These are phyloP conservation scores for Phanerochaete sordida DNA, from an alignment of 768 basidiomycete species.

Conservation along the genomic window DNA sequence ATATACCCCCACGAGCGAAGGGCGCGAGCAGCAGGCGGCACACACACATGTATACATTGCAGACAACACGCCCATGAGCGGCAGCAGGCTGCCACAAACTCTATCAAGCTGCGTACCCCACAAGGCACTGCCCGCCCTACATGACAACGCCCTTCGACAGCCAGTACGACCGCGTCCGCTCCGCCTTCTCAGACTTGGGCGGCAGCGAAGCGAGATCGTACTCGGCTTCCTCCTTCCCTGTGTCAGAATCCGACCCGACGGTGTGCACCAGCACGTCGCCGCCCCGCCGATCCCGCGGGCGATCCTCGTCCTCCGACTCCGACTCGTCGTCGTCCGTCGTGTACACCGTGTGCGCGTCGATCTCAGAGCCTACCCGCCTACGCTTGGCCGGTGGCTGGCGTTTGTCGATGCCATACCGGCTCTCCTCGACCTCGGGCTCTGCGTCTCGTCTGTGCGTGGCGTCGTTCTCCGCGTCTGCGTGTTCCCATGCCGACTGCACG, in stretches of 20 bases:
- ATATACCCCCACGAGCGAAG: neutral
- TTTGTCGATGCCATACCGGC: constrained; percentile 31
- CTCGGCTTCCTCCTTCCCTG: constrained; percentile 24
- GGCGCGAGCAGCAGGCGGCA: neutral
- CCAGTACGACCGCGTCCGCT: constrained; percentile 53
- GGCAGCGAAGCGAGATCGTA: constrained; percentile 17
- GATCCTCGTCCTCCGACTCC: constrained; percentile 26
- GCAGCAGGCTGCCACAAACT: neutral
- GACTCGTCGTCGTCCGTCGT: constrained; percentile 43
- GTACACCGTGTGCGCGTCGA: constrained; percentile 43
- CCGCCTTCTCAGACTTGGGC: constrained; percentile 24
- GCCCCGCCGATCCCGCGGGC: constrained; percentile 2
- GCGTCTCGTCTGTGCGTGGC: neutral
- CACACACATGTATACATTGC: neutral
- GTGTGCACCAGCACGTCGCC: constrained; percentile 12
- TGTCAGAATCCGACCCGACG: constrained; percentile 22
- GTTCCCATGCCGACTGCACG: constrained; percentile 34
- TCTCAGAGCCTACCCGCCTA: constrained; percentile 34
- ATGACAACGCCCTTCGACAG: constrained; percentile 45
- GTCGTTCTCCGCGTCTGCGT: constrained; percentile 21
- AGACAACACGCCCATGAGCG: neutral
- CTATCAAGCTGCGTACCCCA: neutral
- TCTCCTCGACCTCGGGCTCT: constrained; percentile 50
- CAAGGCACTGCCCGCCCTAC: constrained; percentile 23
- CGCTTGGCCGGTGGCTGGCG: constrained; percentile 47